These are phyloP conservation scores for Cystoderma amianthinum DNA, from an alignment of 768 basidiomycete genomes.

Conservation along the genomic window DNA sequence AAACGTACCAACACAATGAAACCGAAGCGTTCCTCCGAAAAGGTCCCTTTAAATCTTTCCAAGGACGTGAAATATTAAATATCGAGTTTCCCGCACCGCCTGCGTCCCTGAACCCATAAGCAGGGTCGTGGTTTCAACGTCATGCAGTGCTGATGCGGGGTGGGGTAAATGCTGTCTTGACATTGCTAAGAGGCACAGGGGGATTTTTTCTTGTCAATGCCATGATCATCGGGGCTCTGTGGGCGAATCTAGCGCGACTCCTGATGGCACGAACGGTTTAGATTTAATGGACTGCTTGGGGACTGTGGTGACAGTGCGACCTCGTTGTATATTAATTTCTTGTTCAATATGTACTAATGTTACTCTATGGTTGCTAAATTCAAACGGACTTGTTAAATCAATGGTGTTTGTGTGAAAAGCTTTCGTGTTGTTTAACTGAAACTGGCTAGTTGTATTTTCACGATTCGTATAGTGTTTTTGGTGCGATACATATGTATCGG, in stretches of 20 bases:
- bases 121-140: too few species aligned
- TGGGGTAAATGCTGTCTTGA: background rate
- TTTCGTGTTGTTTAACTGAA: background rate
- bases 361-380: background rate
- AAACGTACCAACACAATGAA: slow-evolving; percentile 8
- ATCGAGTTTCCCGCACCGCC: slow-evolving; percentile 9
- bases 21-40: slow-evolving; percentile 9
- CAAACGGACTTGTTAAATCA: background rate
- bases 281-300: background rate
- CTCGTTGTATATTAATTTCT: too few species aligned
- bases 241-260: too few species aligned
- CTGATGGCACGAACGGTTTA: background rate
- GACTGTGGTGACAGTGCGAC: background rate
- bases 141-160: too few species aligned
- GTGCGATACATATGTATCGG: too few species aligned
- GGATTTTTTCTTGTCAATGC: too few species aligned
- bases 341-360: too few species aligned
- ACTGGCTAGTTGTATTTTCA: too few species aligned
- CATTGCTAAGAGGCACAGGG: background rate
- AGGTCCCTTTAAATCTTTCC: slow-evolving; percentile 10
- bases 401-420: background rate
- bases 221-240: too few species aligned
- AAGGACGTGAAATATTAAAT: slow-evolving; percentile 8
- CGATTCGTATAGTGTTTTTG: too few species aligned
- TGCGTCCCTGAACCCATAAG: too few species aligned